Base-by-base conservation (phyloP, 345 rosid genomes). In the Aquilaria sinensis region DNA sequence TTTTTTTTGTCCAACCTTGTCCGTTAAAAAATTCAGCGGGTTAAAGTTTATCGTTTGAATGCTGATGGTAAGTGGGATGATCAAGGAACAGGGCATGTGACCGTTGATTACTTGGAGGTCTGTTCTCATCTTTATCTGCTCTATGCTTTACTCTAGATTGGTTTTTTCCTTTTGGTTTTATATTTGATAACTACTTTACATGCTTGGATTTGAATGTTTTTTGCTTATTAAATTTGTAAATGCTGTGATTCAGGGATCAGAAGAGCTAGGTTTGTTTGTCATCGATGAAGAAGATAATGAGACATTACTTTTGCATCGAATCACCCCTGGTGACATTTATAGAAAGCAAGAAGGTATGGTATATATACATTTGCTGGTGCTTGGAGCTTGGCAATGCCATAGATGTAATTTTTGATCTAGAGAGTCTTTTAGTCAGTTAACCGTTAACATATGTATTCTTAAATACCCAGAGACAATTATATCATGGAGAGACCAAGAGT, bases 401-500 rank as follows among this genome's bases (percentile, higher is more conserved):
- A 54, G 47, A 54, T 32, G 12, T 61, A 45, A 48, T 4, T 31
- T 15, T 31, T 3, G 29, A 2, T 31, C n/a, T 70, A 57, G 53
- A 43, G 46, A 33, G 48, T 57, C 9, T 31, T 13, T 52, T 53
- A 54, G 11, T 55, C 48, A 32, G 48, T 56, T 67, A 53, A 65
- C 43, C 3, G 49, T 53, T 48, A 10, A 60, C 47, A 46, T 30
- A 67, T 58, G 2, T 60, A 41, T 37, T 10, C 37, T 57, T 57
- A 61, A 43, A 67, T 67, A 57, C 67, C 56, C 83, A 95, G 99
- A 91, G 74, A 91, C 93, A 47, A 95, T 95, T 63, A 95, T 95
- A 73, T 87, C 98, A 16, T 95, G 97, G 99, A 87, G 93, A 84
- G 97, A 95, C 70, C 91, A 96, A 10, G 99, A 91, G 43, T 82